phyloP scores from a whole-genome alignment of 169 alveolate genomes.

The Cryptosporidium meleagridis region DNA sequence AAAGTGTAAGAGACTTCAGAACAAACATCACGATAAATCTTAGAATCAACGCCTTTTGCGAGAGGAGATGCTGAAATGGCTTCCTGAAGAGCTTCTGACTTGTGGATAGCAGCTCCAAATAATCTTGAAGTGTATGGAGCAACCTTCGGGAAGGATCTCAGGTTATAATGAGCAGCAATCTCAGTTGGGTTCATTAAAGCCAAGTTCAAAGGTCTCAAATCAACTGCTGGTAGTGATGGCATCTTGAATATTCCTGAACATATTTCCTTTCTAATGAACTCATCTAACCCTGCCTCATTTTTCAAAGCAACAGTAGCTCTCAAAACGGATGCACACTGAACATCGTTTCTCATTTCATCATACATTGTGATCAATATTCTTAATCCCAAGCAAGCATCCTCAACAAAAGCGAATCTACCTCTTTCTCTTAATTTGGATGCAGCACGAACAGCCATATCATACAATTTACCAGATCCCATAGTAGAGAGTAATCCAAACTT shows the following conservation, averaged over 20 bases:
- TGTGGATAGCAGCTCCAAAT: conserved; percentile 45
- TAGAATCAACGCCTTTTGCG: conserved; percentile 50
- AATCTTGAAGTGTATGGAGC: conserved; percentile 68
- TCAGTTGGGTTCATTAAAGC: conserved; percentile 61
- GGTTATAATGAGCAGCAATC: conserved; percentile 53
- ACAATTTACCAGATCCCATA: conserved; percentile 64
- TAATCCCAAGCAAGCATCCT: conserved; percentile 37
- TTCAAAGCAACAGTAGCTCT: conserved; percentile 51
- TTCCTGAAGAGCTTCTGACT: conserved; percentile 66
- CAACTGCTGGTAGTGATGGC: conserved; percentile 64
- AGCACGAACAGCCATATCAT: conserved; percentile 61
- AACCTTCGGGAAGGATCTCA: conserved; percentile 55
- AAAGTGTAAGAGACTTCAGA: conserved; percentile 58
- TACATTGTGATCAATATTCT: conserved; percentile 62
- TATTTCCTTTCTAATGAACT: conserved; percentile 43
- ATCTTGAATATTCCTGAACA: conserved; percentile 35
- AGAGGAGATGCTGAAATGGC: conserved; percentile 64
- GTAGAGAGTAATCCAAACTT: conserved; percentile 61
- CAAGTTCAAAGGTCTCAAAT: conserved; percentile 63
- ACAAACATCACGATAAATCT: conserved; percentile 70
- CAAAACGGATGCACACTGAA: conserved; percentile 54
- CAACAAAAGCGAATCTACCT: conserved; percentile 48
- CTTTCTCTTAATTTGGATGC: conserved; percentile 43
- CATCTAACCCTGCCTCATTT: conserved; percentile 35
- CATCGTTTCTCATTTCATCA: conserved; percentile 72